These are phyloP conservation scores for Nannochloris sp. DNA, from an alignment of 139 green algal genomes.

Conservation along the genomic window DNA sequence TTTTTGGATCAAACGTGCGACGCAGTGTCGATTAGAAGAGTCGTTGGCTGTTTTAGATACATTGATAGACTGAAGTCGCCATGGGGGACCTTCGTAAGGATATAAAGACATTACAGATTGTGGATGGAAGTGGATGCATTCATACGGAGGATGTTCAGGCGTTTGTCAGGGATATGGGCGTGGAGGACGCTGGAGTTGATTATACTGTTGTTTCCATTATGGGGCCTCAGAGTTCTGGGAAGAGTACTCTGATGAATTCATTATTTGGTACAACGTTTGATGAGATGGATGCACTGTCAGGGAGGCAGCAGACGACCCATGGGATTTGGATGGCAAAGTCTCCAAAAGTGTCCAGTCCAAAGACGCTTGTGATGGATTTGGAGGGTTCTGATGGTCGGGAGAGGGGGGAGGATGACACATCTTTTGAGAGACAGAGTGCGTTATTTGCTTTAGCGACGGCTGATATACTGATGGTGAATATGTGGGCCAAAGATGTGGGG, in stretches of 20 bases:
- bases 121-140: constrained; percentile 50
- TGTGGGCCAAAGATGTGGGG: constrained; percentile 97
- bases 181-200: constrained; percentile 33
- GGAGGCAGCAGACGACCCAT: constrained; percentile 78
- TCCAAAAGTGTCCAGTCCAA: constrained; percentile 47
- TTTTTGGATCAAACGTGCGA: too few species aligned
- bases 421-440: constrained; percentile 92
- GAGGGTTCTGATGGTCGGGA: constrained; percentile 72
- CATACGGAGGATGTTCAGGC: constrained; percentile 30
- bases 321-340: constrained; percentile 79
- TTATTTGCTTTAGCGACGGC: constrained; percentile 91
- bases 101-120: constrained; percentile 41
- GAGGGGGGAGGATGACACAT: constrained; percentile 94
- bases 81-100: background rate
- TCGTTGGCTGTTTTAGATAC: too few species aligned
- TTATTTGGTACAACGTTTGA: constrained; percentile 88
- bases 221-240: constrained; percentile 89
- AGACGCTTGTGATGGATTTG: constrained; percentile 89
- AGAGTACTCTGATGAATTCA: constrained; percentile 84
- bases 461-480: constrained; percentile 95
- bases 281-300: constrained; percentile 90
- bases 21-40: too few species aligned
- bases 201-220: constrained; percentile 96
- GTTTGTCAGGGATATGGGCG: constrained; percentile 28
- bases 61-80: too few species aligned